Evolutionary conservation across 2,329 filamentous ascomycete species (phyloP).

Genomic region (Mariannaea sp.): DNA sequence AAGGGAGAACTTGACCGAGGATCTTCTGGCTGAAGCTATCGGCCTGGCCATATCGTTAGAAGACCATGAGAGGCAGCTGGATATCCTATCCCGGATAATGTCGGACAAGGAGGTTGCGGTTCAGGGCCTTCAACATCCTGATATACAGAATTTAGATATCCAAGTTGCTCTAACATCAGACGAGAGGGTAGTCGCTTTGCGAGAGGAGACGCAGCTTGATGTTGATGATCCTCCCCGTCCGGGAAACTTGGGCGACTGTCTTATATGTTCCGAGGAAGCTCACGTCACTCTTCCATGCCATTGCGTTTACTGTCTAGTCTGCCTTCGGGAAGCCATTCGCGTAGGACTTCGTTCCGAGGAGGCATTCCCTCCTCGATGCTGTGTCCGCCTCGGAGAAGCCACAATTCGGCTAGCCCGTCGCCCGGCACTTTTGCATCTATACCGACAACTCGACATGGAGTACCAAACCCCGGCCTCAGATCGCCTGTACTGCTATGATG

Average conservation of each 20-base stretch:
- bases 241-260: constrained; percentile 17
- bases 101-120: constrained; percentile 29
- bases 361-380: constrained; percentile 35
- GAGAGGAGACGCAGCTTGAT: neutral
- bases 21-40: constrained; percentile 22
- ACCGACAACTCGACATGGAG: constrained; percentile 28
- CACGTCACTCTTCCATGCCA: constrained; percentile 20
- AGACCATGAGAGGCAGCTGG: constrained; percentile 23
- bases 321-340: constrained; percentile 27
- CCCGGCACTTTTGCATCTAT: constrained; percentile 29
- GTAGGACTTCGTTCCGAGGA: constrained; percentile 25
- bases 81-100: constrained; percentile 30
- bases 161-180: constrained; percentile 20
- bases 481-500: constrained; percentile 33
- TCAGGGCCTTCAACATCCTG: constrained; percentile 18
- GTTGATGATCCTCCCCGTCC: neutral
- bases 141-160: constrained; percentile 21
- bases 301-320: constrained; percentile 30
- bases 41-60: constrained; percentile 29
- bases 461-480: neutral
- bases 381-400: constrained; percentile 22
- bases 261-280: constrained; percentile 22
- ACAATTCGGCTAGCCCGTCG: constrained; percentile 15
- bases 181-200: constrained; percentile 20
- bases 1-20: constrained; percentile 12